These are phyloP conservation scores for Pyrenochaeta sp. DNA, from an alignment of 2,329 filamentous ascomycete genomes.

Conservation along the genomic window DNA sequence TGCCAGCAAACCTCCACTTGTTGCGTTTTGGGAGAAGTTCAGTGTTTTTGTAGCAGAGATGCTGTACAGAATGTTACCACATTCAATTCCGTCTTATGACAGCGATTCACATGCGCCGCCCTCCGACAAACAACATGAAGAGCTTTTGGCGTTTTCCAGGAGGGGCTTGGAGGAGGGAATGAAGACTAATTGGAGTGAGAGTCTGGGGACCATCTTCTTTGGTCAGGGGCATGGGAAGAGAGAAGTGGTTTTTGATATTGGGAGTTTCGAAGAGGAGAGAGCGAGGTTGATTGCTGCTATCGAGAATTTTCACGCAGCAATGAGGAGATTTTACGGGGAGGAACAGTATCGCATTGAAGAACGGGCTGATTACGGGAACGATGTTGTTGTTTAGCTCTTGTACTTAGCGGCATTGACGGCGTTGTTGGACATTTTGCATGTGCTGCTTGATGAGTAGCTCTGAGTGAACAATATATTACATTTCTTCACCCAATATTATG, in stretches of 20 bases:
- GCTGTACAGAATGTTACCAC: conserved; percentile 33
- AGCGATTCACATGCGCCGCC: conserved; percentile 15
- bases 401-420: conserved; percentile 31
- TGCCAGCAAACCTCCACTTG: conserved; percentile 28
- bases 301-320: conserved; percentile 22
- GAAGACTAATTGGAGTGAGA: conserved; percentile 56
- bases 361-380: conserved; percentile 4
- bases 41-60: conserved; percentile 40
- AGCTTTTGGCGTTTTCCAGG: conserved; percentile 39
- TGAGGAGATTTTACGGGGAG: conserved; percentile 4
- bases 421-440: conserved; percentile 6
- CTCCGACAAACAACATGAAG: conserved; percentile 4
- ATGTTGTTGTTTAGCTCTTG: conserved; percentile 24
- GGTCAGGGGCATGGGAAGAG: conserved; percentile 54
- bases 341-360: neutral
- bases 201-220: conserved; percentile 53
- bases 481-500: neutral
- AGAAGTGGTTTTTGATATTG: conserved; percentile 54
- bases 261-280: conserved; percentile 38
- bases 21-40: conserved; percentile 54
- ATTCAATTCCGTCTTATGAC: conserved; percentile 22
- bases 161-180: conserved; percentile 57
- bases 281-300: conserved; percentile 26
- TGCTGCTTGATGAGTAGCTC: neutral
- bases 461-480: neutral